Base-by-base conservation (phyloP, 2,329 filamentous ascomycete species). In the Exophiala alcalophila region DNA sequence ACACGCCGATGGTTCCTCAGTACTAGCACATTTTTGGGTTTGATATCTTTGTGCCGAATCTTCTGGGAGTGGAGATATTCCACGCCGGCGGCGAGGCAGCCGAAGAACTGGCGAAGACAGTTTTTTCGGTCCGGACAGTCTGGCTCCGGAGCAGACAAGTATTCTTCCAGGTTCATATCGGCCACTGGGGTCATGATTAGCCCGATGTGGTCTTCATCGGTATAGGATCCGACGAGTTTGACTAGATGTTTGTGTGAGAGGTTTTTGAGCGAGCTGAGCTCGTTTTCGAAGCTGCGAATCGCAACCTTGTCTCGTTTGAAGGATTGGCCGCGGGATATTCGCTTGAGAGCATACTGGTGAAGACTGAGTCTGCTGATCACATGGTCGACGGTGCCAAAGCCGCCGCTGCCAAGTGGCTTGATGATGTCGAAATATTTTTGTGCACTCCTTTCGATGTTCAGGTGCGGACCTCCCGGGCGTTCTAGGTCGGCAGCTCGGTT, bases 161-260 rank as follows among this genome's bases (percentile, higher is more conserved):
- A 41, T 26, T 15, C 28, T 10, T 40, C 32, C 16, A 40, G 43
- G 23, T 57, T 50, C 28, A 31, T 44, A 21, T 57, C 56, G 5
- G 55, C 56, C 9, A 57, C 46, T 9, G 47, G 16, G 42, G 59
- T 44, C 59, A 61, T 59, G 21, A 66, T 38, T 1, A 66, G 41
- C 4, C 57, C 60, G 11, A 64, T 47, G 23, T 53, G 57, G 4
- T 52, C 40, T 3, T 52, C 42, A 21, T 65, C 62, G 1, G 61
- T 64, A 31, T 61, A 65, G 35, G 58, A 62, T 10, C 60, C 56
- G 15, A 63, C 50, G 29, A 59, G 53, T 29, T 57, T 41, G 11
- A 61, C 58, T 2, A 61, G 39, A 39, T 64, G 60, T 5, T 30
- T 47, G 42, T 65, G 61, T 9, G 41, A 54, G 7, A 64, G 31